Conservation (phyloP, 495 filamentous ascomycete species). For the Parathielavia hyrcaniae region DNA sequence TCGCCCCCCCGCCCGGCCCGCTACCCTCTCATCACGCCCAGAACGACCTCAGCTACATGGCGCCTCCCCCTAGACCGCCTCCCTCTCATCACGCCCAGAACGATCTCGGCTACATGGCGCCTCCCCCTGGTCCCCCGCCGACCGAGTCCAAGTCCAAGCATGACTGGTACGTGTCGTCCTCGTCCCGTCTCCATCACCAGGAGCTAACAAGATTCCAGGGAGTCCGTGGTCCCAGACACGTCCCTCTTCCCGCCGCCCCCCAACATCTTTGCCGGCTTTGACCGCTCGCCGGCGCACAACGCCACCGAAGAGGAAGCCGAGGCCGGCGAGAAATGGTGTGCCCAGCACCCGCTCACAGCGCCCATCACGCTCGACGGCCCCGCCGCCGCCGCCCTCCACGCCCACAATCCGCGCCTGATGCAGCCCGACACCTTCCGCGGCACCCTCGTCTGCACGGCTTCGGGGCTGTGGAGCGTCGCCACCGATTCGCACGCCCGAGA, state of each 20-base stretch:
- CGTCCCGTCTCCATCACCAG: not conserved
- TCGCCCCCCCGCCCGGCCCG: conserved; percentile 34
- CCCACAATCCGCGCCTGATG: conserved; percentile 36
- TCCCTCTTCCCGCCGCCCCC: conserved; percentile 79
- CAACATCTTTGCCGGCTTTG: conserved; percentile 53
- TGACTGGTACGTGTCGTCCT: conserved; percentile 48
- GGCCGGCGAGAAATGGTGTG: conserved; percentile 66
- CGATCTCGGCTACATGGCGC: conserved; percentile 27
- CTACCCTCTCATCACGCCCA: conserved; percentile 28
- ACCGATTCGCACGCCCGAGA: conserved; percentile 39
- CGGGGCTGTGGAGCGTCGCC: conserved; percentile 42
- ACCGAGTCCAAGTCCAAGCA: conserved; percentile 42
- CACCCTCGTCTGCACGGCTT: conserved; percentile 27
- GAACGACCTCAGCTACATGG: conserved; percentile 23
- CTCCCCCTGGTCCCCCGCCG: conserved; percentile 47
- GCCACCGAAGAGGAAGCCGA: conserved; percentile 62
- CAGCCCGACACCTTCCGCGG: conserved; percentile 32
- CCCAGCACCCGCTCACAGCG: conserved; percentile 52
- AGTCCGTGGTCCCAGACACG: conserved; percentile 69
- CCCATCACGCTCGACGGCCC: conserved; percentile 50
- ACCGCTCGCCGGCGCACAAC: conserved; percentile 66
- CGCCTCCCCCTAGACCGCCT: conserved; percentile 37
- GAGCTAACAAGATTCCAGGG: conserved; percentile 31
- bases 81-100: conserved; percentile 22
- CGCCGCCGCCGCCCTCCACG: conserved; percentile 25